A percentile compares a stretch with the other conserved stretches of the same genome.
phyloP scores from a whole-genome alignment of 768 basidiomycete genomes.

The Guyanaporus albipodus region DNA sequence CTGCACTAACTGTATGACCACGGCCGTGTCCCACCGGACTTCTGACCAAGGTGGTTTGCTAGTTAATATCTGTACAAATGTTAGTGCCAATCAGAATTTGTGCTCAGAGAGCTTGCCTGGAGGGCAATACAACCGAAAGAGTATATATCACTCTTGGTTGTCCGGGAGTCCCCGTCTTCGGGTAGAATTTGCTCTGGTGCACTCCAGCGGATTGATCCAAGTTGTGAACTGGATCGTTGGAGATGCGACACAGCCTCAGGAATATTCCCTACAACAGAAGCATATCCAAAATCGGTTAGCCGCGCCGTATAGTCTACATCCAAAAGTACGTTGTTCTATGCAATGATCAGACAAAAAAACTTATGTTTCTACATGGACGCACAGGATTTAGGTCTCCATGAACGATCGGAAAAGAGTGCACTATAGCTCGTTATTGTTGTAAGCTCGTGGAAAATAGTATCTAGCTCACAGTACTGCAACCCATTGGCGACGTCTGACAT shows the following conservation, averaged over 20 bases:
- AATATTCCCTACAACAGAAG: constrained; percentile 22
- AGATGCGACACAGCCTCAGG: constrained; percentile 8
- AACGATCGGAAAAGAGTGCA: constrained; percentile 15
- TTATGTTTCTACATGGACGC: neutral
- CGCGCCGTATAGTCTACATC: constrained; percentile 28
- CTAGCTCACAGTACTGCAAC: constrained; percentile 9
- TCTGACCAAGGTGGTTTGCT: constrained; percentile 11
- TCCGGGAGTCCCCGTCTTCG: neutral
- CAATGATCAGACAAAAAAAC: neutral
- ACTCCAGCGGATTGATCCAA: constrained; percentile 40
- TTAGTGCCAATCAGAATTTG: constrained; percentile 10
- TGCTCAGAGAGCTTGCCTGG: constrained; percentile 14
- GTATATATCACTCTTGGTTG: constrained; percentile 12
- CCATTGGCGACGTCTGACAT: constrained; percentile 13
- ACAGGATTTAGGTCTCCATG: constrained; percentile 22
- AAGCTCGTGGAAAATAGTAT: neutral
- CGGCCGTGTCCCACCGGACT: neutral
- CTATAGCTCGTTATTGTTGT: neutral
- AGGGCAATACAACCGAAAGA: constrained; percentile 31
- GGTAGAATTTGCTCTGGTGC: constrained; percentile 33
- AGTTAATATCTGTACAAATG: neutral
- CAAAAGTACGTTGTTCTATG: constrained; percentile 22
- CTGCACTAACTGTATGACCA: constrained; percentile 4
- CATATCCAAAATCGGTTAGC: constrained; percentile 43
- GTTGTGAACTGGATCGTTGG: constrained; percentile 25